These are phyloP conservation scores for Lepidium africanum DNA, from an alignment of 345 rosid genomes.

Conservation along the genomic window DNA sequence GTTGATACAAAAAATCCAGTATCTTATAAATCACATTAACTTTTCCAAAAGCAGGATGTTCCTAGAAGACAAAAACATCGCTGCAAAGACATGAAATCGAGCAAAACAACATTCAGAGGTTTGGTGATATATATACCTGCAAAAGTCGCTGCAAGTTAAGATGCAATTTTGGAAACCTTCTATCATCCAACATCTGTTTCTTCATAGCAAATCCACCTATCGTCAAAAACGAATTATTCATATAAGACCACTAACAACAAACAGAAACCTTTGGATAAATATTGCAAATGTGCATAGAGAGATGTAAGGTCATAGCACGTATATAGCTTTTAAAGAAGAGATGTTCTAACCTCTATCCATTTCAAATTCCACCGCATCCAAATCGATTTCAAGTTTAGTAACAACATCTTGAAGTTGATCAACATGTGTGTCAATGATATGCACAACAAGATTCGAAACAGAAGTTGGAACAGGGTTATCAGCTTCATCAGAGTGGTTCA, in stretches of 20 bases:
- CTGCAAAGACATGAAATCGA: slow-evolving; percentile 45
- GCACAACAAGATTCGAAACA: slow-evolving; percentile 82
- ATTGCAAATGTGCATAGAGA: background rate
- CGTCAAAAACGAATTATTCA: background rate
- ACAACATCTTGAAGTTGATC: slow-evolving; percentile 93
- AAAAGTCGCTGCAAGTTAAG: slow-evolving; percentile 87
- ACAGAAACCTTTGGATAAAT: background rate
- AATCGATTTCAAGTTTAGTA: slow-evolving; percentile 83
- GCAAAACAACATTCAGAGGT: background rate
- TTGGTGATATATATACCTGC: slow-evolving; percentile 47
- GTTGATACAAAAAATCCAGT: background rate
- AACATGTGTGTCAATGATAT: slow-evolving; percentile 79
- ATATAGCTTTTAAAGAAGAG: background rate
- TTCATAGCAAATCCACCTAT: slow-evolving; percentile 81
- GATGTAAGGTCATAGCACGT: background rate
- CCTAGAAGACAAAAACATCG: background rate
- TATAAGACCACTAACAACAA: background rate
- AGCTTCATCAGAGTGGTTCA: slow-evolving; percentile 99
- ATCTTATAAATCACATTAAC: background rate
- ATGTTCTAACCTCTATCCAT: slow-evolving; percentile 78
- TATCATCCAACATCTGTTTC: slow-evolving; percentile 87
- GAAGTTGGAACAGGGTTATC: slow-evolving; percentile 92
- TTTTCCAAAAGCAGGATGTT: background rate
- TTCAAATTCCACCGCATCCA: slow-evolving; percentile 81
- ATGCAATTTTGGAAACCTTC: slow-evolving; percentile 92